Evolutionary conservation across 1,139 yeast genomes (phyloP).

Genomic region (Yamadazyma sp.): DNA sequence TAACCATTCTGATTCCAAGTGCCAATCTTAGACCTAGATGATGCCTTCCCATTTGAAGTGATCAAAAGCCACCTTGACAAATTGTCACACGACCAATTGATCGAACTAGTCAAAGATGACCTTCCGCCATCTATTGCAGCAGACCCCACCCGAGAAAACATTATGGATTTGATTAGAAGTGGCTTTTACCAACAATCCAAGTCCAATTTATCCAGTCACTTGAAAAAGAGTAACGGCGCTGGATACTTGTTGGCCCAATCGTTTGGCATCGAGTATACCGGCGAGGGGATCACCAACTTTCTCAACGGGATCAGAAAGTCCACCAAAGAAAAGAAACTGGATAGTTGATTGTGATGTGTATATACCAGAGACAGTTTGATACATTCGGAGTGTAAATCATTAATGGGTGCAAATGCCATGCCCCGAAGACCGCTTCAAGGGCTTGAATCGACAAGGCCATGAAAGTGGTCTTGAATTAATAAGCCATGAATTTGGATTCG

Average conservation of each 20-base stretch:
- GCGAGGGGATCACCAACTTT: conserved; percentile 61
- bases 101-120: conserved; percentile 33
- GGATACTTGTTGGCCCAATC: conserved; percentile 54
- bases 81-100: conserved; percentile 36
- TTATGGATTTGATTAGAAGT: conserved; percentile 49
- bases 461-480: too few species aligned
- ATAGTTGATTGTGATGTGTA: too few species aligned
- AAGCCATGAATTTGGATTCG: too few species aligned
- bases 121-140: conserved; percentile 43
- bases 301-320: conserved; percentile 46
- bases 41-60: conserved; percentile 40
- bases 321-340: conserved; percentile 16
- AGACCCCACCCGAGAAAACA: conserved; percentile 37
- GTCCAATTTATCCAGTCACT: conserved; percentile 43
- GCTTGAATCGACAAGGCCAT: too few species aligned
- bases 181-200: conserved; percentile 55
- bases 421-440: too few species aligned
- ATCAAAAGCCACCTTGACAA: conserved; percentile 41
- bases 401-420: too few species aligned
- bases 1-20: conserved; percentile 4
- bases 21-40: conserved; percentile 13
- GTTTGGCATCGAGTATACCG: conserved; percentile 50
- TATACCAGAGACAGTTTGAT: too few species aligned
- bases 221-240: conserved; percentile 43
- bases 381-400: too few species aligned